Base-by-base conservation (phyloP, 2,329 filamentous ascomycete genomes). In the Hirsutella minnesotensis region DNA sequence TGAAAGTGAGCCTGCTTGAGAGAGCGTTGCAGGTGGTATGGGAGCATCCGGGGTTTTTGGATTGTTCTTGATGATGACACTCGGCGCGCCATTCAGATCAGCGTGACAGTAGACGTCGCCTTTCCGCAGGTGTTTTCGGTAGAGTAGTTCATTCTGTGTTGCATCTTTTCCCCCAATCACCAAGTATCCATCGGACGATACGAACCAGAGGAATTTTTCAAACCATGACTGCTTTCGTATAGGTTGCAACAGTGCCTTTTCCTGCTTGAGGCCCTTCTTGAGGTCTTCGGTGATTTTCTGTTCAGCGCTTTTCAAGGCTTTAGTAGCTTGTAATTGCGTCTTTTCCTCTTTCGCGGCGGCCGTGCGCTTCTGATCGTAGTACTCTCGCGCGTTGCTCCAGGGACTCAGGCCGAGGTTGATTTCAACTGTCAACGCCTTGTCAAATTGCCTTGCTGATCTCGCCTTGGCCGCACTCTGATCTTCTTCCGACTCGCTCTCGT, bases 151-250 rank as follows among this genome's bases (percentile, higher is more conserved):
- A 54, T 84, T 88, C 58, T 98, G 92, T 53, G 86, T 83, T 2
- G 81, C 75, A 65, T 98, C 92, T 47, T 86, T 87, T 15, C 88
- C 90, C 37, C 81, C 90, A 15, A 98, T 73, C 1, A 96, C 85
- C 5, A 98, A 73, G 58, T 96, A 95, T 4, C 90, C 89, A 56
- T 98, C 92, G 0, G 88, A 94, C 1, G 89, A 95, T 52, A 96
- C 77, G 64, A 98, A 98, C 74, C 87, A 96, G 22, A 81, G 70
- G 54, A 95, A 98, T 62, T 98, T 98, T 56, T 98, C 92, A 52
- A 95, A 98, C 92, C 92, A 98, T 54, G 89, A 76, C 50, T 81
- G 83, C 55, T 81, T 83, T 44, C 92, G 77, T 9, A 95, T 82
- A 0, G 84, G 87, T 38, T 89, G 80, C 9, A 96, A 66, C 2